phyloP scores from a whole-genome alignment of 2,329 filamentous ascomycete species.

The Rugonectria rugulosa region DNA sequence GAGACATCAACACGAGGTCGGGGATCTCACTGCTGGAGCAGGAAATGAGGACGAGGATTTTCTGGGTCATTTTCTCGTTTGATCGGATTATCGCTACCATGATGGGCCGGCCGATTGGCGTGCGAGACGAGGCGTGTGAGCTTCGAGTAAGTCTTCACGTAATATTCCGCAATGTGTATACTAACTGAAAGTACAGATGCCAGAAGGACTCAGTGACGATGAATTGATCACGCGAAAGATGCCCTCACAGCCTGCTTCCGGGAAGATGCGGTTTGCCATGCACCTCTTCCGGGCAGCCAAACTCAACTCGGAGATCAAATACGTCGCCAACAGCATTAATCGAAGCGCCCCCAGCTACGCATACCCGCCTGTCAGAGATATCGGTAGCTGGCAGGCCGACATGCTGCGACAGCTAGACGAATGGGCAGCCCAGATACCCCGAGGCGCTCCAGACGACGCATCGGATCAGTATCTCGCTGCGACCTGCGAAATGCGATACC shows the following conservation, averaged over 20 bases:
- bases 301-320: conserved; percentile 66
- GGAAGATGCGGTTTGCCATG: conserved; percentile 51
- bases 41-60: conserved; percentile 62
- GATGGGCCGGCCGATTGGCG: conserved; percentile 63
- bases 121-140: conserved; percentile 63
- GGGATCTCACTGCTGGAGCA: conserved; percentile 57
- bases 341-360: conserved; percentile 56
- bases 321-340: conserved; percentile 61
- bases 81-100: conserved; percentile 62
- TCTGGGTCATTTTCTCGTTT: conserved; percentile 61
- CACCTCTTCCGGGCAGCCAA: conserved; percentile 57
- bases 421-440: conserved; percentile 51
- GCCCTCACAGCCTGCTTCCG: neutral
- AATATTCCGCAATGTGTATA: rapidly evolving
- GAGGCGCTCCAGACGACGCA: conserved; percentile 6
- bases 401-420: conserved; percentile 49
- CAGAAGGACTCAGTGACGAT: conserved; percentile 35
- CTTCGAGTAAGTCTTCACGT: conserved; percentile 48
- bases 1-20: conserved; percentile 52
- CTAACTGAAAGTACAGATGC: conserved; percentile 39
- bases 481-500: conserved; percentile 55
- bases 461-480: conserved; percentile 36
- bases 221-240: conserved; percentile 16
- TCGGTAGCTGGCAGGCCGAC: conserved; percentile 54
- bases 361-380: conserved; percentile 54